Conservation (phyloP, 2,329 filamentous ascomycete genomes). For the Diplodia corticola region DNA sequence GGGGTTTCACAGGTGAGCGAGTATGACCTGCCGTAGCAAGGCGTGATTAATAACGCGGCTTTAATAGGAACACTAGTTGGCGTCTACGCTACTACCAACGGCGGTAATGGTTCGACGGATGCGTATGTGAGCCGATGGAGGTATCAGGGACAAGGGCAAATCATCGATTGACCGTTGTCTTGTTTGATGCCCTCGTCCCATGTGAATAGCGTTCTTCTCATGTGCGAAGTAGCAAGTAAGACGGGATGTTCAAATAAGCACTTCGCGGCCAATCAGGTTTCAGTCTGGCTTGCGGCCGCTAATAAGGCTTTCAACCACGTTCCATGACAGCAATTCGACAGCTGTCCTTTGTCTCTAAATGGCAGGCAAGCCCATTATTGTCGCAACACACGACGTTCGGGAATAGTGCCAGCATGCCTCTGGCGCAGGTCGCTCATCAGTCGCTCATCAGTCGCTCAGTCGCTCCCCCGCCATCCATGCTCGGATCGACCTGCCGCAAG, state of each 20-base stretch:
- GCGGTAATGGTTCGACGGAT: constrained; percentile 44
- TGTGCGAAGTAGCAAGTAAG: background rate
- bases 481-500: constrained; percentile 13
- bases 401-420: background rate
- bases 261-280: background rate
- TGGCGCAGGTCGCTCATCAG: background rate
- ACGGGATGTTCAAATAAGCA: background rate
- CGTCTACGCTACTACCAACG: constrained; percentile 56
- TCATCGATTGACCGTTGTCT: background rate
- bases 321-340: background rate
- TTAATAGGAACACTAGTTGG: constrained; percentile 50
- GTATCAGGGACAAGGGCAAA: constrained; percentile 40
- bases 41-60: constrained; percentile 1
- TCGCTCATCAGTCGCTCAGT: background rate
- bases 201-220: background rate
- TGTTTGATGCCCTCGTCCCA: background rate
- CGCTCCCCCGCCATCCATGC: constrained; percentile 4
- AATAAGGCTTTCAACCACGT: background rate
- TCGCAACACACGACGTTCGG: too few relatives aligned
- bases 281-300: background rate
- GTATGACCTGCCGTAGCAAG: background rate
- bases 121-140: constrained; percentile 53
- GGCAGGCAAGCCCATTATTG: background rate
- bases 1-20: constrained; percentile 29
- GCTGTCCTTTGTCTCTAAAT: background rate